These are phyloP conservation scores for Cercis canadensis DNA, from an alignment of 306 rosid species.

Conservation along the genomic window DNA sequence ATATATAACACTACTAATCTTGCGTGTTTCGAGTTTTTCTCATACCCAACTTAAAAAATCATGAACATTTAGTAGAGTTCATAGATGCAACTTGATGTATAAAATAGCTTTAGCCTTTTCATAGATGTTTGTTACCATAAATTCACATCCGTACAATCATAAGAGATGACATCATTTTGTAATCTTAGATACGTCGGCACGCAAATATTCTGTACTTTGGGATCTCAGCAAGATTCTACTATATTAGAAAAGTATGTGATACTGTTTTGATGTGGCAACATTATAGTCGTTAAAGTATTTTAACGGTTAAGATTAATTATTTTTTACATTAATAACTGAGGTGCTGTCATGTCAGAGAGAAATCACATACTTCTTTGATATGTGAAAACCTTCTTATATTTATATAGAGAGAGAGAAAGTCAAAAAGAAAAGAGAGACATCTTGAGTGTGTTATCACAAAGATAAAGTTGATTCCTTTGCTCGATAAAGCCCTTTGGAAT, in stretches of 20 bases:
- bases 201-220: slow-evolving; percentile 30
- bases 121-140: slow-evolving; percentile 29
- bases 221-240: neutral
- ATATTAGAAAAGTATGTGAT: no score
- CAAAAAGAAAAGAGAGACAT: slow-evolving; percentile 70
- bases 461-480: slow-evolving; percentile 51
- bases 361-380: no score
- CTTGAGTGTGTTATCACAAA: slow-evolving; percentile 58
- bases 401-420: slow-evolving; percentile 42
- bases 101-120: slow-evolving; percentile 30
- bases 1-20: no score
- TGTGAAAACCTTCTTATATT: no score
- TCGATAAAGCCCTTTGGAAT: slow-evolving; percentile 62
- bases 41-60: slow-evolving; percentile 14
- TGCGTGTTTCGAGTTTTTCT: no score
- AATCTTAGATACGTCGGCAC: slow-evolving; percentile 27
- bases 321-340: no score
- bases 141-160: slow-evolving; percentile 30
- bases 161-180: slow-evolving; percentile 34
- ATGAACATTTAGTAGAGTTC: no score
- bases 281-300: no score
- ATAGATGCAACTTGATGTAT: neutral
- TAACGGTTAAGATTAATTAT: no score
- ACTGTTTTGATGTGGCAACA: no score
- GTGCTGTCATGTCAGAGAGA: no score